A percentile compares a stretch with the other conserved stretches of the same genome.
Conservation (phyloP, 2,329 filamentous ascomycete species). For the Myriosclerotinia duriaeana region DNA sequence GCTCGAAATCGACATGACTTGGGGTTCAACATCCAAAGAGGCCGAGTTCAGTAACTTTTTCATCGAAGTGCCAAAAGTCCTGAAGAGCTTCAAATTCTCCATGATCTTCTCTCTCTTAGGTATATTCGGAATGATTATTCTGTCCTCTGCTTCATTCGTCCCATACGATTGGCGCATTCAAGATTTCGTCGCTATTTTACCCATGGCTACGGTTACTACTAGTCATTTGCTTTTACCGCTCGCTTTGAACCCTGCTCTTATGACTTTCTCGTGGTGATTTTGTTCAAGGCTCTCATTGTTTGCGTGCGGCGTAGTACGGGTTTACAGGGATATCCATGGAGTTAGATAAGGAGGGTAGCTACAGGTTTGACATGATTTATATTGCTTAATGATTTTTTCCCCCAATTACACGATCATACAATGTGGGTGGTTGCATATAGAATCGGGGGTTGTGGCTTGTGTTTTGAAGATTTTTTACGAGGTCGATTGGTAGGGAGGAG, state of each 20-base stretch:
- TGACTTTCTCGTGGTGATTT: constrained; percentile 72
- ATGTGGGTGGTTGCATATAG: not conserved
- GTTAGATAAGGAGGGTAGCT: not conserved
- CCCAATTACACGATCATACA: no score
- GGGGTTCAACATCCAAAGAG: constrained; percentile 84
- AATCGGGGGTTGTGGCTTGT: not conserved
- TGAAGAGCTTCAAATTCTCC: constrained; percentile 66
- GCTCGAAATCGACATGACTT: constrained; percentile 82
- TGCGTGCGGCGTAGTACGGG: not conserved
- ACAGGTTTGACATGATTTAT: not conserved
- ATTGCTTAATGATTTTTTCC: not conserved
- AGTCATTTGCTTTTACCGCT: constrained; percentile 72
- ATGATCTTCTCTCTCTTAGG: constrained; percentile 45
- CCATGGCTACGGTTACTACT: constrained; percentile 68
- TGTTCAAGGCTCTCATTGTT: not conserved
- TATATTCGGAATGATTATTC: constrained; percentile 61
- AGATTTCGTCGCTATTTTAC: constrained; percentile 73
- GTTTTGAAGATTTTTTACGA: not conserved
- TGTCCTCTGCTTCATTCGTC: constrained; percentile 61
- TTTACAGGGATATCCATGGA: not conserved
- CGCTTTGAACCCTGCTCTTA: constrained; percentile 73
- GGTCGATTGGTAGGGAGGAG: not conserved
- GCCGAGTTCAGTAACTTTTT: constrained; percentile 80
- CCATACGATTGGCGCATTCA: constrained; percentile 65
- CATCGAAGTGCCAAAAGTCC: constrained; percentile 75